These are phyloP conservation scores for Nyctanthes arbortristis DNA, from an alignment of 257 asterid species.

Conservation along the genomic window DNA sequence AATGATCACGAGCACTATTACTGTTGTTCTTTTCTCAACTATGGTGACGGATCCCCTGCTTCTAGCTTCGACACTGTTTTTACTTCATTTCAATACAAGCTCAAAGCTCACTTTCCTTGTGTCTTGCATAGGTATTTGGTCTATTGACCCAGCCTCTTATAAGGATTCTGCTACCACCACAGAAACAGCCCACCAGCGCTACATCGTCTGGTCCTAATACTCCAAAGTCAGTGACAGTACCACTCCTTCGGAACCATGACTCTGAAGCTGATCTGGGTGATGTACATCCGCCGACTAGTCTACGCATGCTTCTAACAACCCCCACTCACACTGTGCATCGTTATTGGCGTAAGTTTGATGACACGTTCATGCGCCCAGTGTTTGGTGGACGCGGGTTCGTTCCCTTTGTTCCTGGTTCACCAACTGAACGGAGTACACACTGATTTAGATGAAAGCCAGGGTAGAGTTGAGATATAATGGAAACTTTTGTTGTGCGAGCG, in stretches of 20 bases:
- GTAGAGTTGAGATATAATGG: neutral
- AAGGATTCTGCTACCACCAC: slow-evolving; percentile 32
- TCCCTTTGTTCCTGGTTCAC: slow-evolving; percentile 38
- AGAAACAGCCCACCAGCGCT: slow-evolving; percentile 18
- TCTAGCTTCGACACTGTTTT: neutral
- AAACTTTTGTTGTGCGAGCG: neutral
- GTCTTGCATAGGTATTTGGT: slow-evolving; percentile 35
- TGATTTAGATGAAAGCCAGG: slow-evolving; percentile 3
- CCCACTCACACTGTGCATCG: slow-evolving; percentile 42
- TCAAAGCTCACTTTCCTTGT: neutral
- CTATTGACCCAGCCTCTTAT: slow-evolving; percentile 45
- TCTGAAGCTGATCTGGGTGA: slow-evolving; percentile 32
- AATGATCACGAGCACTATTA: slow-evolving; percentile 50
- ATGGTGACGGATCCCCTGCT: slow-evolving; percentile 28
- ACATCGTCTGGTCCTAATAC: slow-evolving; percentile 29
- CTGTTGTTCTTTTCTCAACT: slow-evolving; percentile 47
- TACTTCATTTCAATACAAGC: neutral
- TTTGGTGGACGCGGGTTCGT: slow-evolving; percentile 52
- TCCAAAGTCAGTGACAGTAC: slow-evolving; percentile 28
- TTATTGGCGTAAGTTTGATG: slow-evolving; percentile 45
- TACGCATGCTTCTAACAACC: slow-evolving; percentile 37
- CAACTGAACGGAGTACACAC: slow-evolving; percentile 24
- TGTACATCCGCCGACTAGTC: slow-evolving; percentile 15
- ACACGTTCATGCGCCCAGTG: slow-evolving; percentile 45
- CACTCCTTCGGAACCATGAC: slow-evolving; percentile 28